These are phyloP conservation scores for Daldinia loculata DNA, from an alignment of 495 filamentous ascomycete genomes.

Conservation along the genomic window DNA sequence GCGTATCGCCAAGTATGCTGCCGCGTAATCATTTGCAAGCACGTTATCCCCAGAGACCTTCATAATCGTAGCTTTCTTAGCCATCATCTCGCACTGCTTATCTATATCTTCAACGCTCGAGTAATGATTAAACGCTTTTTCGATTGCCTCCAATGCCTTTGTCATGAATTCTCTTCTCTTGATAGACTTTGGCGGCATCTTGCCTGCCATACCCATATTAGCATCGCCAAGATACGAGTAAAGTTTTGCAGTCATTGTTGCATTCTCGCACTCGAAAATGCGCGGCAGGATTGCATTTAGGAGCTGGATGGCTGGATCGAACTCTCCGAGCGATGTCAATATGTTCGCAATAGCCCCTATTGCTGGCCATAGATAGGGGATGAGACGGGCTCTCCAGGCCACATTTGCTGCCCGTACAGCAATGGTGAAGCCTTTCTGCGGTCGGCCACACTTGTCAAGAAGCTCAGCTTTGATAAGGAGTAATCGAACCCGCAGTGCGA, in stretches of 20 bases:
- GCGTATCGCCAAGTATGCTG: conserved; percentile 70
- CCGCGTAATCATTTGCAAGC: conserved; percentile 77
- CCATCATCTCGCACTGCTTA: conserved; percentile 83
- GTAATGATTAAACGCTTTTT: conserved; percentile 70
- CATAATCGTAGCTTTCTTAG: conserved; percentile 85
- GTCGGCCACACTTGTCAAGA: conserved; percentile 72
- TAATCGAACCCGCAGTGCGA: conserved; percentile 76
- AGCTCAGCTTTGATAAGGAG: conserved; percentile 80
- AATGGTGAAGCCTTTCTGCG: conserved; percentile 84
- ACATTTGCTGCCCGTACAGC: conserved; percentile 81
- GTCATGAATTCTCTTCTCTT: conserved; percentile 68
- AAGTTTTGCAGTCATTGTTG: conserved; percentile 68
- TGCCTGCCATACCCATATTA: conserved; percentile 81
- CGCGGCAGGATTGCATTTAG: conserved; percentile 82
- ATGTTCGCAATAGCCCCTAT: conserved; percentile 74
- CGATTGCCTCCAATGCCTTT: conserved; percentile 71
- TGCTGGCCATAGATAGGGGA: conserved; percentile 80
- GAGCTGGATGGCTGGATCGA: conserved; percentile 71
- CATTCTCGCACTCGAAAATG: conserved; percentile 77
- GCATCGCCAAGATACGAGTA: conserved; percentile 84
- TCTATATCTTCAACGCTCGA: conserved; percentile 76
- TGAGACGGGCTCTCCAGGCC: conserved; percentile 73
- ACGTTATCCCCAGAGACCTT: conserved; percentile 74
- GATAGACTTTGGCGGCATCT: conserved; percentile 44
- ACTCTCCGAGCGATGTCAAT: conserved; percentile 77